Base-by-base conservation (phyloP, 305 asterid genomes). In the Fraxinus nigra region DNA sequence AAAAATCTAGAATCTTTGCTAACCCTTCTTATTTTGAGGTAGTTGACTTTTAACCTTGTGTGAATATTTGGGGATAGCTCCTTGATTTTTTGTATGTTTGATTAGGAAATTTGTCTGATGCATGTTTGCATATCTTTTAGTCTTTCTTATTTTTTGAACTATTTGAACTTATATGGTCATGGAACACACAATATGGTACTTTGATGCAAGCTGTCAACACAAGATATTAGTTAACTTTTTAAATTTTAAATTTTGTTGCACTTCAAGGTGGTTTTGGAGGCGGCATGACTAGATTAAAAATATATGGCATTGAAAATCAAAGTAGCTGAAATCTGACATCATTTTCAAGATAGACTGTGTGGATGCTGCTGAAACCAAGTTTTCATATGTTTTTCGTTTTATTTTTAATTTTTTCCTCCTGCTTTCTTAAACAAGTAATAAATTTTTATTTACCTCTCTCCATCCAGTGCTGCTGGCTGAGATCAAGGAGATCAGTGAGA, bases 391-490 rank as follows among this genome's bases (percentile, higher is more conserved):
- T 24, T 24, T 40, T 22, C 30, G 14, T 16, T 24, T 7, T 43
- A 0, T 2, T 22, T 7, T 26, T 24, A 24, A 0, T n/a, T 13
- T 3, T 10, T 1, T 1, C 16, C 8, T 33, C 76, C 51, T 37
- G 24, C 3, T 48, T 80, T 48, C 56, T 26, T 46, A 14, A 76
- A 76, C 37, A 46, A 54, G 22, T 77, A 77, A 32, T 56, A 54
- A 35, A 54, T 83, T 32, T 78, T 81, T 65, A 73, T 78, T 85
- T 80, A 82, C 80, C 79, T 75, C 61, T 83, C 85, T 76, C 78
- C 37, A 75, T 88, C 56, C 91, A 97, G 99, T 87, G 81, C 84
- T 97, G 82, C 82, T 97, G 85, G 92, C 94, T 78, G 97, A 93
- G 88, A 93, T 97, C 85, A 92, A 89, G 87, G 99, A 95, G 79